These are phyloP conservation scores for Furcasterigmium sp. DNA, from an alignment of 2,329 filamentous ascomycete genomes.

Conservation along the genomic window DNA sequence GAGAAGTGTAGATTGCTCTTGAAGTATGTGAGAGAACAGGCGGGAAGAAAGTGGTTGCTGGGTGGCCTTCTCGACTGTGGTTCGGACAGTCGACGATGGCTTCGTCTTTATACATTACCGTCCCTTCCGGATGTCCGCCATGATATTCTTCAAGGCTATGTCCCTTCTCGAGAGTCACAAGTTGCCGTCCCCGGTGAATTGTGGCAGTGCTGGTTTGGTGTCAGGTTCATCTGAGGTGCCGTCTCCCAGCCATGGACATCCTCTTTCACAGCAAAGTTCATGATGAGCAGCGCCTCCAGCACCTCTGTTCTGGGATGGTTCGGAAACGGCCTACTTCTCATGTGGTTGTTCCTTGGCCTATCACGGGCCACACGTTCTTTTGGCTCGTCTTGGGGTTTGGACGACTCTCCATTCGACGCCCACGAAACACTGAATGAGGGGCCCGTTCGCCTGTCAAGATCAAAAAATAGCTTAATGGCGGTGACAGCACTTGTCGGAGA, in stretches of 20 bases:
- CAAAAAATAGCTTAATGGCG: not conserved
- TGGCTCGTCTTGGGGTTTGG: not conserved
- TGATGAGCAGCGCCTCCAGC: not conserved
- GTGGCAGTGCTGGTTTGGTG: not conserved
- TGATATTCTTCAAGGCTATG: not conserved
- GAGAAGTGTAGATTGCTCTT: not conserved
- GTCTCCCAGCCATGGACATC: not conserved
- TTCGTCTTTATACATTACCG: not conserved
- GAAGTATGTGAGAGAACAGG: not conserved
- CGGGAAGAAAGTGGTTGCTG: not conserved
- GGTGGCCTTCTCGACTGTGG: not conserved
- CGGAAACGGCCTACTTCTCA: not conserved
- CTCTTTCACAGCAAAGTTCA: not conserved
- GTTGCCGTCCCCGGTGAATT: not conserved
- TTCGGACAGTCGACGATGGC: not conserved
- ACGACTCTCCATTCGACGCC: not conserved
- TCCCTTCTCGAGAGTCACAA: not conserved
- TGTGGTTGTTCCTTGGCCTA: not conserved
- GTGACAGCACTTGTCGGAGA: not conserved
- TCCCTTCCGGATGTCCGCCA: not conserved
- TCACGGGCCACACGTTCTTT: not conserved
- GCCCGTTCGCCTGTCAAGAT: not conserved
- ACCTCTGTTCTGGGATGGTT: not conserved
- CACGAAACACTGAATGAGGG: too few relatives aligned
- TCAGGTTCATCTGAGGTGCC: not conserved